phyloP scores from a whole-genome alignment of 2,329 filamentous ascomycete species.

The Diaporthe citriasiana region DNA sequence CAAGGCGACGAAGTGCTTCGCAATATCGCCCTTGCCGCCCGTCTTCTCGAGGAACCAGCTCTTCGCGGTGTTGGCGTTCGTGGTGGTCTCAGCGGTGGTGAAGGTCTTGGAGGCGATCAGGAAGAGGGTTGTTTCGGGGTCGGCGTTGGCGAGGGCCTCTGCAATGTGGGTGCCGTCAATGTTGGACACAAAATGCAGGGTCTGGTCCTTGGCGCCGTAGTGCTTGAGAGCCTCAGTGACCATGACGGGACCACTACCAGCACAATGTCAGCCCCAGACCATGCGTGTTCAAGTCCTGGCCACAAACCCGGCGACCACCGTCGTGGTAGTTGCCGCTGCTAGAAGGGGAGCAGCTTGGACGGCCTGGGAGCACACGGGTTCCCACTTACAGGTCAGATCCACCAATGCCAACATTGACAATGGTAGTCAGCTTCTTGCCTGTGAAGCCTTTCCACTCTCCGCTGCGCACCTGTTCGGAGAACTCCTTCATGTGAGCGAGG shows the following conservation, averaged over 20 bases:
- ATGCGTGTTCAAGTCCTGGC: too few species aligned
- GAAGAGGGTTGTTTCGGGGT: slow-evolving; percentile 99
- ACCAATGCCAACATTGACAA: slow-evolving; percentile 98
- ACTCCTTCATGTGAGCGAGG: slow-evolving; percentile 97
- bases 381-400: slow-evolving; percentile 92
- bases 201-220: slow-evolving; percentile 88
- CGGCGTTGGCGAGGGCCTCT: slow-evolving; percentile 87
- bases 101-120: slow-evolving; percentile 99
- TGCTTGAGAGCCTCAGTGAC: slow-evolving; percentile 97
- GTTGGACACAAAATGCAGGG: slow-evolving; percentile 98
- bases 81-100: slow-evolving; percentile 96
- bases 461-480: slow-evolving; percentile 93
- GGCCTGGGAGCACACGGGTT: not conserved
- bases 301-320: not conserved
- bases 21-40: slow-evolving; percentile 84
- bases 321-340: not conserved
- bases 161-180: slow-evolving; percentile 99
- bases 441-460: slow-evolving; percentile 98
- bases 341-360: not conserved
- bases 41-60: slow-evolving; percentile 92
- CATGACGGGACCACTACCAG: slow-evolving; percentile 90
- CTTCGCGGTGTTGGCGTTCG: slow-evolving; percentile 98
- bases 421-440: slow-evolving; percentile 96
- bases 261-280: slow-evolving; percentile 47
- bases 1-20: slow-evolving; percentile 98